Percentiles rank a stretch among this genome's conserved stretches.
These are phyloP conservation scores for Fusarium nematophilum DNA, from an alignment of 2,329 filamentous ascomycete genomes.

Conservation along the genomic window DNA sequence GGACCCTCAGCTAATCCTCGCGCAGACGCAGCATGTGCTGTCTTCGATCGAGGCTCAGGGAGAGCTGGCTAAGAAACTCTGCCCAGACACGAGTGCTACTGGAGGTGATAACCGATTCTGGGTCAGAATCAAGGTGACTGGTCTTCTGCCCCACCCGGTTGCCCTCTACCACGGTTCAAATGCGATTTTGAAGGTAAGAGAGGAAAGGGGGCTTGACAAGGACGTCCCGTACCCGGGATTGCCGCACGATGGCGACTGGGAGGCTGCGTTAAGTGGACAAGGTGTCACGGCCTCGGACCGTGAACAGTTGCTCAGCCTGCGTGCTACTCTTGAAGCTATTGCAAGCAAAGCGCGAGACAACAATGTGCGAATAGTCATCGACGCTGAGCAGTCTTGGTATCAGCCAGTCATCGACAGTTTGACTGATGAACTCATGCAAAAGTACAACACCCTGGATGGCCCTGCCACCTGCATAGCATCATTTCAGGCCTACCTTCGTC, in stretches of 20 bases:
- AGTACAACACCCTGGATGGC: conserved; percentile 32
- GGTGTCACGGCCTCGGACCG: conserved; percentile 24
- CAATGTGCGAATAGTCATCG: conserved; percentile 36
- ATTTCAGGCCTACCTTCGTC: conserved; percentile 35
- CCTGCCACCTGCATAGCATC: conserved; percentile 38
- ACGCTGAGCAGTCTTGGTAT: conserved; percentile 38
- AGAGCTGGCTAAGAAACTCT: conserved; percentile 26
- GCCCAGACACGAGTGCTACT: conserved; percentile 4
- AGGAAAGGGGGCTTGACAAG: conserved; percentile 21
- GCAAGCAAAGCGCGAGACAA: conserved; percentile 26
- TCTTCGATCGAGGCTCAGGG: conserved; percentile 30
- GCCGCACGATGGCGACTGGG: conserved; percentile 36
- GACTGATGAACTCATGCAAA: conserved; percentile 38
- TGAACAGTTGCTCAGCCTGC: conserved; percentile 19
- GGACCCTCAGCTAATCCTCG: conserved; percentile 31
- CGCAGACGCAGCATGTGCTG: conserved; percentile 29
- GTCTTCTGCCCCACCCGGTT: conserved; percentile 28
- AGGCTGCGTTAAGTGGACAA: conserved; percentile 28
- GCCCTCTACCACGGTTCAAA: conserved; percentile 24
- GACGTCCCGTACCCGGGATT: conserved; percentile 34
- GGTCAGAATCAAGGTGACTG: conserved; percentile 35
- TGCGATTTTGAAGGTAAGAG: conserved; percentile 30
- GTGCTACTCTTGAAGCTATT: conserved; percentile 29
- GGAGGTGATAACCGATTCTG: conserved; percentile 32
- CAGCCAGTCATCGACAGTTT: conserved; percentile 35